Evolutionary conservation across 2,329 filamentous ascomycete species (phyloP).

Genomic region (Fonsecaea monophora): DNA sequence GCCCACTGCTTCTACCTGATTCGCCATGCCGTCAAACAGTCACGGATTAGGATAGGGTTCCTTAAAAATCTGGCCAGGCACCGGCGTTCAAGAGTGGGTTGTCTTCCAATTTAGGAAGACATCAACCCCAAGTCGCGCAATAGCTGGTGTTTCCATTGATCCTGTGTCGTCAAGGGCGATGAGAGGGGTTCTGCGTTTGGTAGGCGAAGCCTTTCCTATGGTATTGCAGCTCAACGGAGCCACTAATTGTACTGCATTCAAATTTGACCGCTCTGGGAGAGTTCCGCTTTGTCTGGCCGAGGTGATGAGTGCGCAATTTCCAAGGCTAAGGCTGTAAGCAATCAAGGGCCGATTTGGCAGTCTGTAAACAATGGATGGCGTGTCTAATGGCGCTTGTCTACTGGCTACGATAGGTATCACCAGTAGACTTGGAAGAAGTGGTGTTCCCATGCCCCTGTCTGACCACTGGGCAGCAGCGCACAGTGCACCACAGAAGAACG

Average conservation of each 20-base stretch:
- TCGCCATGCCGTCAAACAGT: constrained; percentile 6
- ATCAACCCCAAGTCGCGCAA: constrained; percentile 4
- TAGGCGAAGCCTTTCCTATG: not conserved
- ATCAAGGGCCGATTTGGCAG: not conserved
- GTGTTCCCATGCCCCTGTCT: not conserved
- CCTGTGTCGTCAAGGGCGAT: not conserved
- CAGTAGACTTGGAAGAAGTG: constrained; percentile 13
- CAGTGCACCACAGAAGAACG: constrained; percentile 11
- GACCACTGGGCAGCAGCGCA: not conserved
- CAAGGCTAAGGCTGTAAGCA: not conserved
- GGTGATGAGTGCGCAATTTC: not conserved
- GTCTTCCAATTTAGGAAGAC: not conserved
- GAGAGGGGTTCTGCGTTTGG: not conserved
- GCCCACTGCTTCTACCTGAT: constrained; percentile 5
- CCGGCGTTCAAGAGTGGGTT: not conserved
- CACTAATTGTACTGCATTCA: not conserved
- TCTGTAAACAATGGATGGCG: not conserved
- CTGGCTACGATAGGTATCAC: not conserved
- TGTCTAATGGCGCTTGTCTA: not conserved
- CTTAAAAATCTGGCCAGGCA: constrained; percentile 2
- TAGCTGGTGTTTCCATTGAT: constrained; percentile 1
- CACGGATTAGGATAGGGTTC: constrained; percentile 6
- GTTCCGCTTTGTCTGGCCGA: not conserved
- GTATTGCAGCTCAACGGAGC: constrained; percentile 1
- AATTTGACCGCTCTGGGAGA: not conserved